Evolutionary conservation across 1,284 basidiomycete species (phyloP).

Genomic region (Irpex lacteus): DNA sequence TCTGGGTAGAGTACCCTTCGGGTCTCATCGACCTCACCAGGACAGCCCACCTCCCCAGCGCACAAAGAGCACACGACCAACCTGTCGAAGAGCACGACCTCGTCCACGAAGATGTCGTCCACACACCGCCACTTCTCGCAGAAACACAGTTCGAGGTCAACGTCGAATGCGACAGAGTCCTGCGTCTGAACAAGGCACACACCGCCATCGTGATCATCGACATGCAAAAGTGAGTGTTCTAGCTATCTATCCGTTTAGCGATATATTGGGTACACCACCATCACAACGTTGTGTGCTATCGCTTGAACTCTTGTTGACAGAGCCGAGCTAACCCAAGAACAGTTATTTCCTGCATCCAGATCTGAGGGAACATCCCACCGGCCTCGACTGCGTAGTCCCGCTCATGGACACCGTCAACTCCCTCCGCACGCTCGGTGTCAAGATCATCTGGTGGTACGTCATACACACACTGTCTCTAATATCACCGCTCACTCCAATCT

Average conservation of each 20-base stretch:
- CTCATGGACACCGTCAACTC: conserved; percentile 47
- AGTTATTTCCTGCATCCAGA: conserved; percentile 70
- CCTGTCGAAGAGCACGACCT: conserved; percentile 5
- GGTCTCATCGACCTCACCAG: conserved; percentile 63
- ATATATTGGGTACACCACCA: neutral
- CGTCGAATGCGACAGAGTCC: conserved; percentile 46
- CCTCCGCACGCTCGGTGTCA: conserved; percentile 50
- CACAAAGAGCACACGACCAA: conserved; percentile 13
- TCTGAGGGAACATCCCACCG: conserved; percentile 51
- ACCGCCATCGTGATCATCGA: conserved; percentile 64
- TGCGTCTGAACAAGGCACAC: conserved; percentile 48
- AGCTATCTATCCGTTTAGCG: neutral
- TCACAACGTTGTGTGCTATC: conserved; percentile 18
- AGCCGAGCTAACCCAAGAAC: neutral
- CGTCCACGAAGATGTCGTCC: conserved; percentile 6
- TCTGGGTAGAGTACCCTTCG: conserved; percentile 68
- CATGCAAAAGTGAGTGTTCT: conserved; percentile 61
- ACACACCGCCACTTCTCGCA: conserved; percentile 30
- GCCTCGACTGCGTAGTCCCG: conserved; percentile 56
- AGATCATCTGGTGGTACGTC: conserved; percentile 66
- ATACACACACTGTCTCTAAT: neutral
- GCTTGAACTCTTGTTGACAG: neutral
- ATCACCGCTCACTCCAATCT: conserved; percentile 5
- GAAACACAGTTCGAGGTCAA: conserved; percentile 50
- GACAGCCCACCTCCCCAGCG: conserved; percentile 34